Base-by-base conservation (phyloP, 306 rosid genomes). In the Casuarina equisetifolia region DNA sequence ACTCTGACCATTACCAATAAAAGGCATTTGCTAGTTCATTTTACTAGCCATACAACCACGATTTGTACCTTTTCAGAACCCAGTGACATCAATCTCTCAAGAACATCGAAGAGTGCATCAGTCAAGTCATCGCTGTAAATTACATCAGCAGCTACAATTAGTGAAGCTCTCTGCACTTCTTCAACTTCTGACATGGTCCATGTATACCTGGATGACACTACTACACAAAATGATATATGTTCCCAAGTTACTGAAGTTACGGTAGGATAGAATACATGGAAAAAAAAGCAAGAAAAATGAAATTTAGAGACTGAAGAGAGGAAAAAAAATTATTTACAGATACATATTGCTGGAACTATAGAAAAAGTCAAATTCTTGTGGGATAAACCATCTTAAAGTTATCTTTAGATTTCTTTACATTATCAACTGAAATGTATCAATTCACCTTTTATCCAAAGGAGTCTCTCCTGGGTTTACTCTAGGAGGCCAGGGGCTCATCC, bases 121-220 rank as follows among this genome's bases (percentile, higher is more conserved):
- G 97, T 94, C 77, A 94, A 86, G 74, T 90, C 92, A 78, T 94
- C 92, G 20, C 92, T 87, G 74, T 94, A 94, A 75, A 94, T 92
- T 75, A 94, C 93, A 78, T 94, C 98, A 57, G 97, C 98, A 82
- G 97, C 97, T 80, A 92, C 69, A 79, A 94, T 88, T 82, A 92
- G 62, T 58, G 93, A 84, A 78, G 97, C 97, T 80, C 82, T 82
- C 64, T 87, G 84, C 57, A 86, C 98, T 76, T 82, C 91, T 87
- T 91, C 88, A 78, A 90, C 83, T 72, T 92, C 97, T 55, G 75
- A 72, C n/a, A 43, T 80, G 63, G 93, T 82, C 97, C 97, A 94
- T 25, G 85, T 85, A 82, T 84, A 85, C 86, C 98, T 92, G 84
- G 48, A 78, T 8, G 79, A 84, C 44, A 70, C 76, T 80, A 85